These are phyloP conservation scores for Umbellularia californica DNA, from an alignment of 164 flowering plant species.

Conservation along the genomic window DNA sequence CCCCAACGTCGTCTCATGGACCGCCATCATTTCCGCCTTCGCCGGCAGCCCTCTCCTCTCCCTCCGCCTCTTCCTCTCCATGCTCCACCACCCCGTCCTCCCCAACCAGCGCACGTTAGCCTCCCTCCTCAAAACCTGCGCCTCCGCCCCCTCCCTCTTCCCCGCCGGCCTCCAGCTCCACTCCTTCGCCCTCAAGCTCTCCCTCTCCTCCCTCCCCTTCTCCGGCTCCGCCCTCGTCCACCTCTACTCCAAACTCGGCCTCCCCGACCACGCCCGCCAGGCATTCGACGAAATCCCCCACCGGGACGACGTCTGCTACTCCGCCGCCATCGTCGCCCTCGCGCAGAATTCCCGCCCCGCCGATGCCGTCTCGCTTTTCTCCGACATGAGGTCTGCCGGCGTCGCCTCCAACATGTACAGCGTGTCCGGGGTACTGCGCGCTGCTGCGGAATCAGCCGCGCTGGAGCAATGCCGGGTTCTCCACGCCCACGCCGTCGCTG, in stretches of 20 bases:
- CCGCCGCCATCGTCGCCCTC: slow-evolving; percentile 50
- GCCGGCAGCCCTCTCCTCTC: slow-evolving; percentile 28
- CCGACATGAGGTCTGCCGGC: slow-evolving; percentile 34
- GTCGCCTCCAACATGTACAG: slow-evolving; percentile 39
- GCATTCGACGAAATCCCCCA: slow-evolving; percentile 59
- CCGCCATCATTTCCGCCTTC: slow-evolving; percentile 56
- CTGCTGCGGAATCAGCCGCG: slow-evolving; percentile 49
- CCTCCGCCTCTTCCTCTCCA: slow-evolving; percentile 51
- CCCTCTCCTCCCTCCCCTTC: slow-evolving; percentile 34
- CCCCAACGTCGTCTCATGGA: slow-evolving; percentile 74
- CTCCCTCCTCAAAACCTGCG: slow-evolving; percentile 55
- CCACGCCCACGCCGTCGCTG: slow-evolving; percentile 51
- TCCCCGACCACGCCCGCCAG: slow-evolving; percentile 28
- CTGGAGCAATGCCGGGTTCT: slow-evolving; percentile 53
- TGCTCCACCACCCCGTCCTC: slow-evolving; percentile 61
- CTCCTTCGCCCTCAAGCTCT: slow-evolving; percentile 43
- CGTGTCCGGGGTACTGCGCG: slow-evolving; percentile 54
- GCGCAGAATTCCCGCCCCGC: slow-evolving; percentile 39
- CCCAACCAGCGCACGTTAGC: slow-evolving; percentile 69
- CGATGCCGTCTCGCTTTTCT: slow-evolving; percentile 43
- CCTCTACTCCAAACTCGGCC: slow-evolving; percentile 42
- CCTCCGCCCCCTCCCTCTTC: slow-evolving; percentile 31
- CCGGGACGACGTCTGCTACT: slow-evolving; percentile 52
- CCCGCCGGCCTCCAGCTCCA: slow-evolving; percentile 51
- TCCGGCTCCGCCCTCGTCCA: slow-evolving; percentile 40